Evolutionary conservation across 2,329 filamentous ascomycete genomes (phyloP), one percentile per base, ranked within the genome.

Genomic region (Geosmithia morbida): DNA sequence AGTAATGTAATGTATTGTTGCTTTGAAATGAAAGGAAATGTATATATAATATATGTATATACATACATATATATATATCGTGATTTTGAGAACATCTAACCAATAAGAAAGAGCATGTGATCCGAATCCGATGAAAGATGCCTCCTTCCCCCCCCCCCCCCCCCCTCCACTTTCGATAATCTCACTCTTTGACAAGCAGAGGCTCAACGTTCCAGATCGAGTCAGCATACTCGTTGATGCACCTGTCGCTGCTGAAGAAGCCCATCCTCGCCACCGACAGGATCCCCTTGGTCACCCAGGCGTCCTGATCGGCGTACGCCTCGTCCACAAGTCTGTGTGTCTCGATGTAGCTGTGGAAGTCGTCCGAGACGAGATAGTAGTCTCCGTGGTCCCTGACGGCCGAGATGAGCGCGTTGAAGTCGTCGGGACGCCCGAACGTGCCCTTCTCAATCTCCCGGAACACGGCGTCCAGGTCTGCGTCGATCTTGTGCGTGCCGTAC

Each of bases 161-260:
- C 4, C 4, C 22, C 22, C 22, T 26, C 22, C 22, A n/a, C n/a
- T n/a, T n/a, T n/a, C n/a, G n/a, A n/a, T n/a, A n/a, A n/a, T n/a
- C 33, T 37, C 18, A 44, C 22, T 43, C 41, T 26, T 47, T 39
- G 41, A 44, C 30, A 6, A 33, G 22, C 20, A 92, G 63, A 26
- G 90, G 89, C 71, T 97, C 90, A 40, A 95, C 72, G 60, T 97
- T 97, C 92, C 92, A 98, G 63, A 98, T 96, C 53, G 75, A 81
- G 64, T 98, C 90, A 0, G 92, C 92, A 67, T 98, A 98, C 72
- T 96, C 89, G 58, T 90, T 87, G 64, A 97, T 96, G 67, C 90
- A 95, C 40, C 90, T 78, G 64, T 97, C 90, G 53, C 85, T 90
- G 55, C 81, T 89, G 71, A 97, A 97, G 77, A 97, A 97, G 39